Evolutionary conservation across 2,329 filamentous ascomycete genomes (phyloP), one percentile per base, ranked within the genome.

Genomic region (Chrysoporthe cubensis): DNA sequence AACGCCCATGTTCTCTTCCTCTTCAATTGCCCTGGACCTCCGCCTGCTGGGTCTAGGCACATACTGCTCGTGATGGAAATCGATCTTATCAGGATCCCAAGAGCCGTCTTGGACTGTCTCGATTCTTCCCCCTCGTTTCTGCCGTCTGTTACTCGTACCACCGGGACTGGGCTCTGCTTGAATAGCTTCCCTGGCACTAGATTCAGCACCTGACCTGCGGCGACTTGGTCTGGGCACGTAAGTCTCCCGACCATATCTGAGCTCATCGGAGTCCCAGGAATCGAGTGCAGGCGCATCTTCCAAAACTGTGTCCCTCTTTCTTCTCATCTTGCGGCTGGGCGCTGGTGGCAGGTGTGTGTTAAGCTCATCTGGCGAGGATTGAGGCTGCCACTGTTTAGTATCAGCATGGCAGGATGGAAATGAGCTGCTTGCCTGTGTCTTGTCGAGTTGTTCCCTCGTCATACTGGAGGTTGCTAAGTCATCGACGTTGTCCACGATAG

Each of bases 211-310:
- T 56, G 64, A 21, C 66, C 58, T 62, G 58, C 48, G 54, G 67
- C 69, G 63, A 70, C 66, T 71, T 64, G 70, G 66, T 50, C 71
- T 70, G 46, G 71, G 69, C 13, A 54, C 65, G 44, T 67, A 67
- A 14, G 42, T 43, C 52, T 69, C 71, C 13, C 56, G 50, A 18
- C 32, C 18, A 3, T 54, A 60, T 3, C 44, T 68, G 21, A 64
- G 56, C 3, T 66, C 67, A 62, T 72, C 71, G 2, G 67, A 68
- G 48, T 70, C 65, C 71, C 71, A 70, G 7, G 50, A 26, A 11
- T 71, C 60, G 21, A 64, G 32, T 18, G n/a, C 40, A 9, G 48
- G 59, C 9, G 65, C 34, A 5, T 34, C 16, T 18, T 61, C 64
- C 6, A 48, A 64, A 11, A 34, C 16, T 1, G 40, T 37, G 7